A percentile compares a stretch with the other conserved stretches of the same genome.
Evolutionary conservation across 2,329 filamentous ascomycete genomes (phyloP).

Genomic region (Xylogone sp.): DNA sequence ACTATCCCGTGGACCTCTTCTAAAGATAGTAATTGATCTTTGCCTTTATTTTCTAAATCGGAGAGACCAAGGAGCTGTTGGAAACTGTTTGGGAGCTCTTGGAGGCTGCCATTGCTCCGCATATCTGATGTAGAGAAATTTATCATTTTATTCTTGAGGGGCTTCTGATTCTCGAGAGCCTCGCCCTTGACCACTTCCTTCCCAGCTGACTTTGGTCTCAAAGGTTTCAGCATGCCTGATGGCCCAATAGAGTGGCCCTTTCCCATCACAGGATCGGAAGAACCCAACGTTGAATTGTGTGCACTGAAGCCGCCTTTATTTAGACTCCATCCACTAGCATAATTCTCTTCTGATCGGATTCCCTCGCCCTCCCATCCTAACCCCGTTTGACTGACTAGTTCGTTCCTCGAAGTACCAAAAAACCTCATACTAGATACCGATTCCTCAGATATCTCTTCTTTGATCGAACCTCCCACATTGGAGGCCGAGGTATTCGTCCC

Average conservation of each 20-base stretch:
- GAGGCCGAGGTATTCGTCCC: too few relatives aligned
- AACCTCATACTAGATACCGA: neutral
- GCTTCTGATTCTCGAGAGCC: neutral
- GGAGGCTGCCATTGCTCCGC: neutral
- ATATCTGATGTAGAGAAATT: neutral
- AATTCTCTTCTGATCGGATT: neutral
- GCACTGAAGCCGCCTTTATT: neutral
- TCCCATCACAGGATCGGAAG: neutral
- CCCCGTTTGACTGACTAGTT: neutral
- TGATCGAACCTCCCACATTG: neutral
- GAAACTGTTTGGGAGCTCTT: neutral
- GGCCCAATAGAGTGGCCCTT: neutral
- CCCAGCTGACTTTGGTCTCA: too few relatives aligned
- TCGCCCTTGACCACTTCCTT: neutral
- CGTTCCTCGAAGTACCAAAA: neutral
- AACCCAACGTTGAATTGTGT: neutral
- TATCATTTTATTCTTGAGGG: neutral
- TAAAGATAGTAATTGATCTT: neutral
- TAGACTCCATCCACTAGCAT: neutral
- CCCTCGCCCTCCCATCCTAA: neutral
- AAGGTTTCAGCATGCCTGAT: too few relatives aligned
- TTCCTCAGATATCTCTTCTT: neutral
- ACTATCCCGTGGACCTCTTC: neutral
- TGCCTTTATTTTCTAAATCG: neutral
- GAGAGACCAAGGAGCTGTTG: neutral